Base-by-base conservation (phyloP, 2,329 filamentous ascomycete genomes). In the Alternaria longipes region DNA sequence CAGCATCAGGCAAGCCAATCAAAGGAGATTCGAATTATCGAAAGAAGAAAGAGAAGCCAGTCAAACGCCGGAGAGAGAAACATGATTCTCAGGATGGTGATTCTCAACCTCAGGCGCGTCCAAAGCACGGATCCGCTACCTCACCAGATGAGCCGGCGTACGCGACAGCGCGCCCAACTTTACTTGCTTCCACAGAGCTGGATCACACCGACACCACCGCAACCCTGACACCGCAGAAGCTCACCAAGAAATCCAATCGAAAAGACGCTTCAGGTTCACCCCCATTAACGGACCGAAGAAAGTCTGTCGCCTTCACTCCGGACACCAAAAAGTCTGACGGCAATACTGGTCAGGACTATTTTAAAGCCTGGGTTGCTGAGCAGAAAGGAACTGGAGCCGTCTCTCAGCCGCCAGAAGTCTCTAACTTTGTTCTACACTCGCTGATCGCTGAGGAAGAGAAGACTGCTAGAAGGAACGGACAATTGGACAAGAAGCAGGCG, bases 281-380 rank as follows among this genome's bases (percentile, higher is more conserved):
- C 9, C 64, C 74, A 30, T 59, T 58, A 26, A 64, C 67, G 12
- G 71, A 72, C 38, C 72, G 72, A 40, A 80, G 80, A 63, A 90
- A 90, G 73, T 87, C 86, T 4, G 89, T 91, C 8, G 85, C 87
- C 1, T 91, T 91, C 72, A 86, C 88, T 1, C 81, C 85, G 8
- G 88, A 89, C 52, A 88, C 87, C 3, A 90, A 90, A 72, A 79
- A 76, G 7, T 77, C 83, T 46, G 87, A 90, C 74, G 86, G 84
- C 20, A 82, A 84, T 61, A 86, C 82, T 56, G 82, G 82, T 50
- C 82, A 84, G 59, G 79, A 82, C 49, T 75, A 85, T 38, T 86
- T 85, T 76, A 82, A 83, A 63, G 78, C 81, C 58, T 87, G 84
- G 84, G 79, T 71, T 12, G 64, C 69, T 11, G 75, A 78, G 50